Conservation (phyloP, 2,329 filamentous ascomycete species). For the Cercospora sp. region DNA sequence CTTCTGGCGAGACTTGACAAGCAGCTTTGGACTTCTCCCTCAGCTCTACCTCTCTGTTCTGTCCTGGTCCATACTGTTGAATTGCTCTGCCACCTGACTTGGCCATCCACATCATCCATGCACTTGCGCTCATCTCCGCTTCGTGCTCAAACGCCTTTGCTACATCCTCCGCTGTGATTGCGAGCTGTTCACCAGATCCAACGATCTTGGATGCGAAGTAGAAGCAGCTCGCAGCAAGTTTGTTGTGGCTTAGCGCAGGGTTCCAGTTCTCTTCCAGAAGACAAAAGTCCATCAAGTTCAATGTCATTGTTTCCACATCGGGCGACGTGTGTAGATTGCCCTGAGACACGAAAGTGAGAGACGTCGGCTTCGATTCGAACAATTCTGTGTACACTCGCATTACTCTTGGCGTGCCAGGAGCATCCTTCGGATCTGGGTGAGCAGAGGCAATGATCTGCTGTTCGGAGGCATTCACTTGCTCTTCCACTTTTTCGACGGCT, state of each 20-base stretch:
- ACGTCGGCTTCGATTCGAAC: conserved; percentile 14
- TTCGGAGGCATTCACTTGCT: not conserved
- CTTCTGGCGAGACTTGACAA: conserved; percentile 10
- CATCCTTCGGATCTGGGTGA: not conserved
- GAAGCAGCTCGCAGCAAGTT: conserved; percentile 24
- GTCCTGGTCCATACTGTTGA: not conserved
- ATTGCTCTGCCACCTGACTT: not conserved
- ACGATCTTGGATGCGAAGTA: conserved; percentile 22
- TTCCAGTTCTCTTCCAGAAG: conserved; percentile 25
- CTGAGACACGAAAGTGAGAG: conserved; percentile 21
- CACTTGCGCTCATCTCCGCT: conserved; percentile 8
- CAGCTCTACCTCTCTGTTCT: not conserved
- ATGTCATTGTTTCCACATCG: conserved; percentile 20
- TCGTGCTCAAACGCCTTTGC: conserved; percentile 15
- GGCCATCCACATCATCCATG: conserved; percentile 4
- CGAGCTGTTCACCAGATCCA: not conserved
- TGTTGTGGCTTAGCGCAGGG: conserved; percentile 18
- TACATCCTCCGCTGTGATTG: conserved; percentile 14
- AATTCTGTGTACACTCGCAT: conserved; percentile 17
- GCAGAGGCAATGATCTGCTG: not conserved
- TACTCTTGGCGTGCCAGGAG: conserved; percentile 11
- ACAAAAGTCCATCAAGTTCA: conserved; percentile 27
- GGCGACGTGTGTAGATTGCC: conserved; percentile 14
- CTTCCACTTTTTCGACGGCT: not conserved
- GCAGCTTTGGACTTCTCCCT: not conserved